Base-by-base conservation (phyloP, 371 early-diverging fungal species). In the Mortierella sp. region DNA sequence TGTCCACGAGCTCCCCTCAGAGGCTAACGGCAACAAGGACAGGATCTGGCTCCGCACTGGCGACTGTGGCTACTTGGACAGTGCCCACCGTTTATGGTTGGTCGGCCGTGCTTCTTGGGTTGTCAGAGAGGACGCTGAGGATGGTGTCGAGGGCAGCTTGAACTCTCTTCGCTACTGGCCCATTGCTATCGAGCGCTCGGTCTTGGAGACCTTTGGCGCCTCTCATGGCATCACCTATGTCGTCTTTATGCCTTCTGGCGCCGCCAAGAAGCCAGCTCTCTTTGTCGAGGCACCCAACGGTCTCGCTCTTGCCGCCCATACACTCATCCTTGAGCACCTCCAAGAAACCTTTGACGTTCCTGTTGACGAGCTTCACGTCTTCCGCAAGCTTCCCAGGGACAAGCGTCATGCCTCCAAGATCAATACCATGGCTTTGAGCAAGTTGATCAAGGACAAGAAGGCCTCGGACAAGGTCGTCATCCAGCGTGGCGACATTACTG, bases 381-480 rank as follows among this genome's bases (percentile, higher is more conserved):
- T 85, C 81, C 86, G 86, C 76, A 81, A 85, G 72, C 79, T 85
- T 43, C 86, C 86, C 3, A 72, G 86, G 19, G 86, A 85, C 69
- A 85, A 85, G 77, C 81, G 86, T 44, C 86, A 85, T 51, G 86
- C 77, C 28, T 85, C 86, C 69, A 85, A 85, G 79, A 85, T 85
- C 77, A 85, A 85, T 72, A 85, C 86, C 11, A 85, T 85, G 86
- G 86, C 86, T 10, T n/a, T 85, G 57, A 73, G 67, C 28, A 85
- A 85, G 64, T 73, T 85, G 79, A 85, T 81, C 69, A 85, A 79
- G 72, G 73, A 79, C 54, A 81, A 81, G 37, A 85, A 85, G 72
- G 79, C 82, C 34, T 71, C 86, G 5, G 79, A 81, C 34, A 81
- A 75, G 59, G 64, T 85, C 28, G 28, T 74, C n/a, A 51, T 85